These are phyloP conservation scores for Porcisia deanei DNA, from an alignment of 208 protist genomes.

Conservation along the genomic window DNA sequence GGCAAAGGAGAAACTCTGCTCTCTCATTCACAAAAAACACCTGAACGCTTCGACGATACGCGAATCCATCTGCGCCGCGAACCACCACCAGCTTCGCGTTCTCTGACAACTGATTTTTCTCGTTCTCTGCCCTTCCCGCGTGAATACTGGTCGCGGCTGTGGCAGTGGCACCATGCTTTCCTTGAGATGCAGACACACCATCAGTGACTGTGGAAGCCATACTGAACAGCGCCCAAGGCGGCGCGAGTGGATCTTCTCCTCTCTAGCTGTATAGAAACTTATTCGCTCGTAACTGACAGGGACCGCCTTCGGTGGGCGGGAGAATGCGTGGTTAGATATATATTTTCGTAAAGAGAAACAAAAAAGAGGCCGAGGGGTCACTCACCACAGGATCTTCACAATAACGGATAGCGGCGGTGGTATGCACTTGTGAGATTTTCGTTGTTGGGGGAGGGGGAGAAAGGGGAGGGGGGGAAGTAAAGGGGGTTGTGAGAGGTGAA, in stretches of 20 bases:
- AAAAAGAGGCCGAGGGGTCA: no score
- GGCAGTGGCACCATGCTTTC: no score
- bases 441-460: neutral
- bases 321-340: neutral
- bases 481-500: neutral
- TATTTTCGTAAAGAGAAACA: no score
- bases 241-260: neutral
- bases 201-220: neutral
- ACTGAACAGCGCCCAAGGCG: neutral
- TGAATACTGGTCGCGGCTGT: no score
- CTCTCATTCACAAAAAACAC: conserved; percentile 43
- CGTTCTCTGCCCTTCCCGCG: neutral
- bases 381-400: no score
- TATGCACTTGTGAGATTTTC: no score
- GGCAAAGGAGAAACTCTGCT: conserved; percentile 35
- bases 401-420: no score
- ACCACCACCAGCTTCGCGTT: neutral
- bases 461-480: neutral
- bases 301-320: neutral
- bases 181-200: neutral
- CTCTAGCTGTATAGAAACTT: neutral
- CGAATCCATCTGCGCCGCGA: conserved; percentile 17
- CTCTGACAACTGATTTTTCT: neutral
- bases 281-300: neutral
- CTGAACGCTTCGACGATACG: conserved; percentile 44